Percentiles rank a stretch among this genome's conserved stretches.
phyloP scores from a whole-genome alignment of 371 early-diverging fungal species.

The Mucor circinelloides region DNA sequence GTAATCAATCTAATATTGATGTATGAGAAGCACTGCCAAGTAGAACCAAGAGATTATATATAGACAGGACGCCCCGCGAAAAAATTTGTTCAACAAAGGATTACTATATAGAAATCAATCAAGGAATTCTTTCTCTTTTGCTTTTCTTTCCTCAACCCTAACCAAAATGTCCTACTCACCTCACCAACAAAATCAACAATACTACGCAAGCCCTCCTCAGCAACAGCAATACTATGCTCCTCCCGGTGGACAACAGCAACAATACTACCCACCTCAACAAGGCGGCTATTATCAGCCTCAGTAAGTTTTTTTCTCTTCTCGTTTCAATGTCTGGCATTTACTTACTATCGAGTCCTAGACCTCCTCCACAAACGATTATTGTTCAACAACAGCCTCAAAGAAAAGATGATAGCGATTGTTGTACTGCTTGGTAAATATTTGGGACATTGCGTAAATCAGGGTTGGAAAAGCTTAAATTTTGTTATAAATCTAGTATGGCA shows the following conservation, averaged over 20 bases:
- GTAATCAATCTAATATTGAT: background rate
- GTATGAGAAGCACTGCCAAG: background rate
- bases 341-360: conserved; percentile 12
- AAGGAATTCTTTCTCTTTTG: background rate
- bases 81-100: background rate
- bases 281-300: conserved; percentile 28
- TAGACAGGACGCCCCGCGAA: background rate
- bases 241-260: conserved; percentile 8
- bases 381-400: conserved; percentile 34
- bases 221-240: conserved; percentile 22
- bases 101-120: background rate
- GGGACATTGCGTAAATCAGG: background rate
- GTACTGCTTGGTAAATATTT: conserved; percentile 37
- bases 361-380: conserved; percentile 32
- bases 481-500: conserved; percentile 21
- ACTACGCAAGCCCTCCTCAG: conserved; percentile 21
- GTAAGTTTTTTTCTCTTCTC: conserved; percentile 13
- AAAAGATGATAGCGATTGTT: conserved; percentile 29
- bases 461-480: background rate
- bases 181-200: conserved; percentile 12
- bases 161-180: conserved; percentile 16
- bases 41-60: background rate
- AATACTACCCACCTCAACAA: conserved; percentile 21
- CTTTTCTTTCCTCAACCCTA: background rate
- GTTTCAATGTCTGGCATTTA: background rate